A percentile compares a stretch with the other conserved stretches of the same genome.
These are phyloP conservation scores for Vigna hirtella DNA, from an alignment of 306 rosid genomes.

Conservation along the genomic window DNA sequence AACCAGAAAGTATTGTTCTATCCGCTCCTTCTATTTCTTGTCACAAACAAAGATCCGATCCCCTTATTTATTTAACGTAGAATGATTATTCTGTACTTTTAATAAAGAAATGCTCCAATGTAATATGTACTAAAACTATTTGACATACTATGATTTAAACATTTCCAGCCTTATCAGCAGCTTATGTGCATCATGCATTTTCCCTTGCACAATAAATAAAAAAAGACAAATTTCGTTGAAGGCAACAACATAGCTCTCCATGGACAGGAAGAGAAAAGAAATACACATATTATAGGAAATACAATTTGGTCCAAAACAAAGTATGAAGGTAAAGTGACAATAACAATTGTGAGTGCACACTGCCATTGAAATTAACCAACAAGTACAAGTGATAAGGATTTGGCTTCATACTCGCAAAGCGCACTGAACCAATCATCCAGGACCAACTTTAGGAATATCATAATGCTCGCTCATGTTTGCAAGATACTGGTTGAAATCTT, in stretches of 20 bases:
- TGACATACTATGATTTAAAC: background rate
- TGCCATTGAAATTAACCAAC: slow-evolving; percentile 27
- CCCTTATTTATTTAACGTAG: background rate
- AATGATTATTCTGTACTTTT: background rate
- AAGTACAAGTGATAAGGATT: slow-evolving; percentile 24
- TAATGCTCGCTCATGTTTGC: slow-evolving; percentile 99
- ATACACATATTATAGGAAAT: background rate
- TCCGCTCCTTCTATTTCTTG: too few relatives aligned
- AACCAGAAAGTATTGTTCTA: too few relatives aligned
- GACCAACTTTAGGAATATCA: slow-evolving; percentile 98
- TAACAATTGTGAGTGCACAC: slow-evolving; percentile 19
- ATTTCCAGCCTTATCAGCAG: background rate
- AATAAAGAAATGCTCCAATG: background rate
- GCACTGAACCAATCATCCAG: slow-evolving; percentile 63
- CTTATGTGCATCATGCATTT: background rate
- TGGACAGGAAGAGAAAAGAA: too few relatives aligned
- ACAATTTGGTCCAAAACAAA: slow-evolving; percentile 20
- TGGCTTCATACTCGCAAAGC: slow-evolving; percentile 14
- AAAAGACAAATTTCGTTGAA: background rate
- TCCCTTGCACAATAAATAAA: background rate
- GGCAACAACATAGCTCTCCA: background rate
- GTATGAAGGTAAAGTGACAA: background rate
- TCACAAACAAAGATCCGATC: too few relatives aligned
- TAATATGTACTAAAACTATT: background rate
- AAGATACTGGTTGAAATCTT: slow-evolving; percentile 94